These are phyloP conservation scores for Tricholomella constricta DNA, from an alignment of 768 basidiomycete species.

Conservation along the genomic window DNA sequence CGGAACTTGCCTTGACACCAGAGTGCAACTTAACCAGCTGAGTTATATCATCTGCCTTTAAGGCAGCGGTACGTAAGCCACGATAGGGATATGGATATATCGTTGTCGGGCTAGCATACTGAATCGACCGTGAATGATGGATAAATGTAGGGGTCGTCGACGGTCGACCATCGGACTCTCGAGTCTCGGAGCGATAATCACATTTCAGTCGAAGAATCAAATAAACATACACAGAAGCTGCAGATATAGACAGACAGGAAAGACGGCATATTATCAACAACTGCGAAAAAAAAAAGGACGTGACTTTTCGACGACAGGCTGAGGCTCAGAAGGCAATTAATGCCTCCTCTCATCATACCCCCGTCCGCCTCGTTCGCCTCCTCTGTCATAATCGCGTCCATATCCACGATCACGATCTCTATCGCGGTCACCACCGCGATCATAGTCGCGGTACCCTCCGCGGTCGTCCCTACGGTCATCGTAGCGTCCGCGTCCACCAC, in stretches of 20 bases:
- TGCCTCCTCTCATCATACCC: background rate
- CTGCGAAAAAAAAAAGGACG: background rate
- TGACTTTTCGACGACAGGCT: background rate
- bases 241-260: background rate
- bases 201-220: too few relatives aligned
- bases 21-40: too few relatives aligned
- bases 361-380: background rate
- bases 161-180: too few relatives aligned
- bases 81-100: too few relatives aligned
- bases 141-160: too few relatives aligned
- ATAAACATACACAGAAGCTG: background rate
- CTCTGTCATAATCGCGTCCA: background rate
- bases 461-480: constrained; percentile 49
- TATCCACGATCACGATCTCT: constrained; percentile 37
- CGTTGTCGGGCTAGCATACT: too few relatives aligned
- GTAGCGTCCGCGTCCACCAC: constrained; percentile 41
- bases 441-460: constrained; percentile 37
- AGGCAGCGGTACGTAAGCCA: too few relatives aligned
- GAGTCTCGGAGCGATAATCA: too few relatives aligned
- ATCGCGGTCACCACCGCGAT: constrained; percentile 45
- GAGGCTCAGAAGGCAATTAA: background rate
- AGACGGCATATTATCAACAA: background rate
- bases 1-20: too few relatives aligned
- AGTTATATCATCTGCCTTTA: too few relatives aligned
- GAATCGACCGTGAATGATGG: too few relatives aligned